Evolutionary conservation across 441 rosid genomes (phyloP).

Genomic region (Eruca vesicaria): DNA sequence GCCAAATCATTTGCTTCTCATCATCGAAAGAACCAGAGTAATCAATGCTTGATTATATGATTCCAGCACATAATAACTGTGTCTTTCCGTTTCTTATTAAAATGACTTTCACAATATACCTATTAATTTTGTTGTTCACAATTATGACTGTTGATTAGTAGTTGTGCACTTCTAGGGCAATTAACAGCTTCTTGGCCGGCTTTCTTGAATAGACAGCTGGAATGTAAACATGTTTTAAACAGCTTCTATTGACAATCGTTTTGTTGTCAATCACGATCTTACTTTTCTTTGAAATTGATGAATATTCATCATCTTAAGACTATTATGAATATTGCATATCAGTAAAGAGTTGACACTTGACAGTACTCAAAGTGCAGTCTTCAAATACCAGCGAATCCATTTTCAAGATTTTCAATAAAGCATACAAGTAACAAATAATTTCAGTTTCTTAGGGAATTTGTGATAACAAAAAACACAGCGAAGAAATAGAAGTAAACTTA

Average conservation of each 20-base stretch:
- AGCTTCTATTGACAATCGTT: neutral
- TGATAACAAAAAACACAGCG: too few species aligned
- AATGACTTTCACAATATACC: neutral
- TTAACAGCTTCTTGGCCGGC: neutral
- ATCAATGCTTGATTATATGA: too few species aligned
- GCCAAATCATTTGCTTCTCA: too few species aligned
- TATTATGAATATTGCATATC: neutral
- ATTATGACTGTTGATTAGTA: neutral
- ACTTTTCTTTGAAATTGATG: neutral
- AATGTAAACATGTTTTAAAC: too few species aligned
- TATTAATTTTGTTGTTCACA: neutral
- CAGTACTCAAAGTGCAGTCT: neutral
- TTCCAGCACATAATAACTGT: neutral
- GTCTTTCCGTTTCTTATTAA: neutral
- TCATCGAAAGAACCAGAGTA: too few species aligned
- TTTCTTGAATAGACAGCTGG: neutral
- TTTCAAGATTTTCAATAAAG: too few species aligned
- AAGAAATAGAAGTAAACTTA: too few species aligned
- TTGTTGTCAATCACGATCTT: neutral
- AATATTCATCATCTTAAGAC: neutral
- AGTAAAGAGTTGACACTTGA: conserved; percentile 6
- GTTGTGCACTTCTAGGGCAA: neutral
- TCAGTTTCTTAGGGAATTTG: too few species aligned
- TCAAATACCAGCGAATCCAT: too few species aligned
- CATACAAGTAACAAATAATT: too few species aligned